Conservation (phyloP, 768 basidiomycete genomes). For the Asterophora lycoperdoides region DNA sequence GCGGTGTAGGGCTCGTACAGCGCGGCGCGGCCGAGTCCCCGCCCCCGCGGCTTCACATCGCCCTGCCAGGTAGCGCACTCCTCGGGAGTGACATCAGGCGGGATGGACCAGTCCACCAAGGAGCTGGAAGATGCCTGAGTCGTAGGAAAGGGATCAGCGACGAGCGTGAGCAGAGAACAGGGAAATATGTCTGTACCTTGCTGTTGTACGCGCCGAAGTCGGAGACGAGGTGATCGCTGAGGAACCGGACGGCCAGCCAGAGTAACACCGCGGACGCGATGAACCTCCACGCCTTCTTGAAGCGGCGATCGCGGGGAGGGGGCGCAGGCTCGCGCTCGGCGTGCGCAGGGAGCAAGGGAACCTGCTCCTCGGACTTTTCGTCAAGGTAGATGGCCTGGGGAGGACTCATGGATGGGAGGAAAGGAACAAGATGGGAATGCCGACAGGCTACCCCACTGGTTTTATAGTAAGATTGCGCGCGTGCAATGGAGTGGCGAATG, state of each 20-base stretch:
- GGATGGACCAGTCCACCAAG: constrained; percentile 11
- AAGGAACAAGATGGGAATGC: background rate
- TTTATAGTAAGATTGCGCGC: too few relatives aligned
- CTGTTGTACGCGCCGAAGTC: background rate
- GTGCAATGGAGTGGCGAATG: too few relatives aligned
- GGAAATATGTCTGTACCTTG: background rate
- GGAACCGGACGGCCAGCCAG: background rate
- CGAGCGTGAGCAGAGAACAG: too few relatives aligned
- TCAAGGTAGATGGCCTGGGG: constrained; percentile 7
- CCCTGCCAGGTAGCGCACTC: constrained; percentile 16
- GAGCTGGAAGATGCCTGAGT: background rate
- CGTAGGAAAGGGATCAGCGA: background rate
- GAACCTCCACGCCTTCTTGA: background rate
- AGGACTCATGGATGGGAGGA: background rate
- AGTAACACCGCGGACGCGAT: background rate
- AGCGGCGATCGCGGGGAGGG: background rate
- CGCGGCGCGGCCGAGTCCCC: background rate
- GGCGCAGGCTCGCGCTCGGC: background rate
- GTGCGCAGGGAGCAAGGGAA: background rate
- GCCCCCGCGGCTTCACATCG: background rate
- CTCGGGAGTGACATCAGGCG: constrained; percentile 15
- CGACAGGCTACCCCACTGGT: background rate
- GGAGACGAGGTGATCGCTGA: background rate
- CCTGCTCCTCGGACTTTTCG: constrained; percentile 5
- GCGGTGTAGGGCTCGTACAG: constrained; percentile 2